Conservation (phyloP, 176 grass and related monocot species). For the Eleusine coracana region DNA sequence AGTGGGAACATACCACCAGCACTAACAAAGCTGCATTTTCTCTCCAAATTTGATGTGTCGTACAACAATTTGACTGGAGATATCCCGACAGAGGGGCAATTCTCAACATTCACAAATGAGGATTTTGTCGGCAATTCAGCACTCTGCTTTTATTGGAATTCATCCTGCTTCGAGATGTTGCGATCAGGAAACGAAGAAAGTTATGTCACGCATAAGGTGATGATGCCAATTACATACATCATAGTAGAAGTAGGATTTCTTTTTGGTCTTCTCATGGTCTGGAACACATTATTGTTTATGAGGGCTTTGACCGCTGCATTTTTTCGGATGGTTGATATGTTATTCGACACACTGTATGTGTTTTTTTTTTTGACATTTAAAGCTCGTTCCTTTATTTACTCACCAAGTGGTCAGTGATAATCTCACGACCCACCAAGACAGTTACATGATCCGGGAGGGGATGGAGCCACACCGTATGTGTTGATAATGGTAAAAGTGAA, state of each 20-base stretch:
- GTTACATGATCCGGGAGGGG: too few relatives aligned
- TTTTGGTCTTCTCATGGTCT: slow-evolving; percentile 4
- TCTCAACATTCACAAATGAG: slow-evolving; percentile 42
- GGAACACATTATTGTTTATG: neutral
- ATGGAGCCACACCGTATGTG: too few relatives aligned
- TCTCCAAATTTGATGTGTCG: slow-evolving; percentile 56
- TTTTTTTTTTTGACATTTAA: neutral
- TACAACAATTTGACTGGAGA: slow-evolving; percentile 57
- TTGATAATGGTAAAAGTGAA: too few relatives aligned
- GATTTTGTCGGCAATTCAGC: slow-evolving; percentile 52
- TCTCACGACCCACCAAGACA: too few relatives aligned
- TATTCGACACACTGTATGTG: neutral
- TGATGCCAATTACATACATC: neutral
- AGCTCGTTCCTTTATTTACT: neutral
- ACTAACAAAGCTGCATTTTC: slow-evolving; percentile 50
- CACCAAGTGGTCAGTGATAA: too few relatives aligned
- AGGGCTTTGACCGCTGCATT: neutral
- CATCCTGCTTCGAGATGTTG: neutral
- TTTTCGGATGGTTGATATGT: slow-evolving; percentile 14
- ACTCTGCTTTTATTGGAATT: neutral
- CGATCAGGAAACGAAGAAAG: neutral
- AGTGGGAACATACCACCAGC: slow-evolving; percentile 54
- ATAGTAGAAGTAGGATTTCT: neutral
- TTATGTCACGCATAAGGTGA: neutral
- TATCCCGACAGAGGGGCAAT: slow-evolving; percentile 62